Percentiles rank a stretch among this genome's conserved stretches.
These are phyloP conservation scores for Blastocystis sp. DNA, from an alignment of 352 stramenopile species.

Conservation along the genomic window DNA sequence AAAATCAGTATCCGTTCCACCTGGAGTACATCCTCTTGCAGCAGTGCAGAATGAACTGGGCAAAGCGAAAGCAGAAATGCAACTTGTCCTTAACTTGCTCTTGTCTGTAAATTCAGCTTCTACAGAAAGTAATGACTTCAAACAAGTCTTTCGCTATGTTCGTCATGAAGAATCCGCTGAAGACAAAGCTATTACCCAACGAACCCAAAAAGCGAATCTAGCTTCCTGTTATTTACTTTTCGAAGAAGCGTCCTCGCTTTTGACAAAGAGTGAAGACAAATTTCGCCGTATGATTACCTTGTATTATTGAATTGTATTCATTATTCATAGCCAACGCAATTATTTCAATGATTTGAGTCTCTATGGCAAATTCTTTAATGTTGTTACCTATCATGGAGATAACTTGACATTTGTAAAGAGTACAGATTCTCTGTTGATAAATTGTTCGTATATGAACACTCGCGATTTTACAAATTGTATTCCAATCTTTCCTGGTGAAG, in stretches of 20 bases:
- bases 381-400: conserved; percentile 19
- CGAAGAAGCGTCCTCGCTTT: neutral
- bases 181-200: neutral
- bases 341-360: conserved; percentile 33
- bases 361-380: conserved; percentile 12
- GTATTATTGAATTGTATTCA: neutral
- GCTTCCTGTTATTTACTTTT: conserved; percentile 39
- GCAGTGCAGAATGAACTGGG: neutral
- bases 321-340: conserved; percentile 16
- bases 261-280: neutral
- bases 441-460: conserved; percentile 18
- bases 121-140: neutral
- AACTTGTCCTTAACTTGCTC: neutral
- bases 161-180: neutral
- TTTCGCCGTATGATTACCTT: neutral
- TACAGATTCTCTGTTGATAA: conserved; percentile 2
- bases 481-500: neutral
- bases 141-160: neutral
- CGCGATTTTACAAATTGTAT: conserved; percentile 4
- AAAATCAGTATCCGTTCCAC: neutral
- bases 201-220: conserved; percentile 1
- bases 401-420: conserved; percentile 17
- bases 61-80: conserved; percentile 12
- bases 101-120: neutral
- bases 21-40: neutral